A percentile compares a stretch with the other conserved stretches of the same genome.
Conservation (phyloP, 2,329 filamentous ascomycete species). For the Neofusicoccum sp. region DNA sequence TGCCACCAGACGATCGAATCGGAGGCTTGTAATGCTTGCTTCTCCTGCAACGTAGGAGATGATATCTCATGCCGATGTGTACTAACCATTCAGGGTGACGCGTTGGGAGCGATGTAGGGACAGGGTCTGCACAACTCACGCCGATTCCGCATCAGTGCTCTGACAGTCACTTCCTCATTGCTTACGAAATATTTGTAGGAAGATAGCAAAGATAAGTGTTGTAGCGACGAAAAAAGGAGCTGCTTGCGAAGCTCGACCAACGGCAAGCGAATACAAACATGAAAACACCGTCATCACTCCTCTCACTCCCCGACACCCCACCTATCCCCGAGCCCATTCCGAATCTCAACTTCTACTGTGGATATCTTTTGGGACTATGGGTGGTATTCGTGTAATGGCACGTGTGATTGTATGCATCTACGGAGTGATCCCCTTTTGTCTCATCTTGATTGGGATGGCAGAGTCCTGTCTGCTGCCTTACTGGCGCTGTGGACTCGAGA, state of each 20-base stretch:
- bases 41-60: background rate
- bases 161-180: background rate
- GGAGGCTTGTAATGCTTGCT: slow-evolving; percentile 1
- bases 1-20: slow-evolving; percentile 1
- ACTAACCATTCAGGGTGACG: background rate
- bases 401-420: slow-evolving; percentile 16
- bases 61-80: background rate
- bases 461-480: background rate
- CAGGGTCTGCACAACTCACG: background rate
- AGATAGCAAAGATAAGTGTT: background rate
- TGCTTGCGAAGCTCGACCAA: background rate
- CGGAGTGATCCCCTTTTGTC: background rate
- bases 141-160: background rate
- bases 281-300: background rate
- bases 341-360: background rate
- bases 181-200: background rate
- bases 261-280: background rate
- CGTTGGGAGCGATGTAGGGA: background rate
- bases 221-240: background rate
- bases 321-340: slow-evolving; percentile 16
- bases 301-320: slow-evolving; percentile 1
- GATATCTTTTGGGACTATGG: background rate
- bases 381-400: background rate
- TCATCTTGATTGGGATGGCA: background rate
- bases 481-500: slow-evolving; percentile 5